Conservation (phyloP, 2,329 filamentous ascomycete species). For the Arthrobotrys conoides region DNA sequence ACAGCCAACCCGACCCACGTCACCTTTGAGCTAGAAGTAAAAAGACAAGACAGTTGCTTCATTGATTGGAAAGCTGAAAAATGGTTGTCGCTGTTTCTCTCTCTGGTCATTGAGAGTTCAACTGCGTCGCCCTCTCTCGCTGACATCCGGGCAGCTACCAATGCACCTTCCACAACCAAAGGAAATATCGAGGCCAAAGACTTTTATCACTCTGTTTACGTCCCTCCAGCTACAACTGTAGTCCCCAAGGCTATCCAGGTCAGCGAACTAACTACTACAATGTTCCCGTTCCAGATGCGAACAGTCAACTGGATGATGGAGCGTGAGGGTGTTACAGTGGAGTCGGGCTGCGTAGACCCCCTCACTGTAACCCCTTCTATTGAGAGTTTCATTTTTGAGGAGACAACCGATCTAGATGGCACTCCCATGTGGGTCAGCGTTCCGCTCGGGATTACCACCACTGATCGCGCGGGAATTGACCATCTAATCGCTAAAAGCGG, state of each 20-base stretch:
- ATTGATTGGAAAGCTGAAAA: conserved; percentile 58
- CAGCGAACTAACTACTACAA: conserved; percentile 58
- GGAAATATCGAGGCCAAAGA: conserved; percentile 59
- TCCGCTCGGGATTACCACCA: conserved; percentile 74
- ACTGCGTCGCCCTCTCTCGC: conserved; percentile 15
- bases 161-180: conserved; percentile 36
- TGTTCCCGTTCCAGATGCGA: conserved; percentile 64
- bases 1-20: not conserved
- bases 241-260: conserved; percentile 61
- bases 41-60: conserved; percentile 37
- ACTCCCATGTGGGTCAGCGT: conserved; percentile 73
- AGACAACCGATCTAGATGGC: conserved; percentile 66
- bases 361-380: conserved; percentile 66
- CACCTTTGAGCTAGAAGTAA: conserved; percentile 23
- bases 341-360: conserved; percentile 22
- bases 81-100: conserved; percentile 55
- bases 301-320: conserved; percentile 64
- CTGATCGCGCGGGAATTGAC: conserved; percentile 66
- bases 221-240: conserved; percentile 48
- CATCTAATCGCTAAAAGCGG: conserved; percentile 12
- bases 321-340: conserved; percentile 61
- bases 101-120: conserved; percentile 21
- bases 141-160: conserved; percentile 39
- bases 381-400: conserved; percentile 67
- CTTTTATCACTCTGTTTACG: conserved; percentile 62